Base-by-base conservation (phyloP, 2,329 filamentous ascomycete species). In the Akanthomyces dipterigenus region DNA sequence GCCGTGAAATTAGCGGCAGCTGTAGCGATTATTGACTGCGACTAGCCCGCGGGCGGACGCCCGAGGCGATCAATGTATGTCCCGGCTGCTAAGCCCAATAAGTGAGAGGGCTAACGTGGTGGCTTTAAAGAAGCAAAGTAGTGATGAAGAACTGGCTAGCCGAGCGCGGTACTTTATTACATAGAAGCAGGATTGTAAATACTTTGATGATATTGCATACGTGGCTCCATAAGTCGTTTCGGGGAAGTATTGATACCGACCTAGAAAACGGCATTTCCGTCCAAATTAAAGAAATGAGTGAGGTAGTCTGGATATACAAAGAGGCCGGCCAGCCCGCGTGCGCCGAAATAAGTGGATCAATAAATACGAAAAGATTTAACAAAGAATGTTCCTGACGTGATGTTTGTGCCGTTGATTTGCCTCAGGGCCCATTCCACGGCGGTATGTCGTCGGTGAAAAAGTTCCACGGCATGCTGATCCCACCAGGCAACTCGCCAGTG, bases 1-100 rank as follows among this genome's bases (percentile, higher is more conserved):
- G n/a, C n/a, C n/a, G n/a, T n/a, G n/a, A n/a, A n/a, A n/a, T n/a
- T n/a, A n/a, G n/a, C n/a, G n/a, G n/a, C n/a, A n/a, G n/a, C n/a
- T n/a, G n/a, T n/a, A n/a, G n/a, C n/a, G n/a, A n/a, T n/a, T n/a
- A n/a, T n/a, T n/a, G n/a, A n/a, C n/a, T n/a, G n/a, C n/a, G n/a
- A 62, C 74, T 76, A 11, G 78, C 73, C 1, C 75, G 73, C 51
- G 75, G 78, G 42, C 76, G 80, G 59, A 67, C 83, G 20, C 70
- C 68, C 5, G 68, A 72, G 78, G 69, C 11, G 31, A 9, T 34
- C 8, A 34, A 34, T 34, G 31, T 8, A 8, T 2, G 31, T 34
- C 11, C 7, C 31, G 11, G 31, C 31, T 11, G 31, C 31, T 8
- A 31, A 34, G 31, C 3, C 31, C 7, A 34, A 34, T 31, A 31